Evolutionary conservation across 768 basidiomycete species (phyloP).

Genomic region (Amanita thiersii): DNA sequence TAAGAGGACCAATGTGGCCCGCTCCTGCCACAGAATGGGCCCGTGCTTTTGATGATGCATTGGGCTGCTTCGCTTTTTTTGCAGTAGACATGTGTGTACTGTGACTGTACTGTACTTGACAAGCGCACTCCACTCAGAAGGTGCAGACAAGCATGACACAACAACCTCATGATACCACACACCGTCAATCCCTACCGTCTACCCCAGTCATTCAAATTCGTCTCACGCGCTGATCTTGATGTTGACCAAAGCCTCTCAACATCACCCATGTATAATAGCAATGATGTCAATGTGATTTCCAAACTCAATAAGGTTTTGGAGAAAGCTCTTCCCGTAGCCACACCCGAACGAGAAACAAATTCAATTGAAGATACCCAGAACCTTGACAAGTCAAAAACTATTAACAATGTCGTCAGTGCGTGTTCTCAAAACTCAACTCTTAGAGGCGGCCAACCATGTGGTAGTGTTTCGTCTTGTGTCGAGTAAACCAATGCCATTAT

Average conservation of each 20-base stretch:
- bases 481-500: constrained; percentile 28
- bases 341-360: neutral
- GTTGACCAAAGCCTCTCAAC: constrained; percentile 9
- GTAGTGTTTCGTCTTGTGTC: constrained; percentile 47
- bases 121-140: too few species aligned
- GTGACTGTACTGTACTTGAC: neutral
- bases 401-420: constrained; percentile 9
- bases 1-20: too few species aligned
- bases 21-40: neutral
- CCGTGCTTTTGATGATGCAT: neutral
- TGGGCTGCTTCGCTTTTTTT: neutral
- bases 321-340: constrained; percentile 1
- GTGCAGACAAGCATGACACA: constrained; percentile 11
- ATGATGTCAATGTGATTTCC: constrained; percentile 11
- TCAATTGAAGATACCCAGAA: constrained; percentile 5
- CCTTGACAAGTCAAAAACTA: constrained; percentile 6
- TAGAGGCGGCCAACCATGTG: constrained; percentile 6
- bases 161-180: constrained; percentile 24
- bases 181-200: constrained; percentile 41
- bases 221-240: constrained; percentile 27
- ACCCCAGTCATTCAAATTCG: constrained; percentile 19
- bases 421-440: constrained; percentile 5
- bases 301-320: constrained; percentile 15
- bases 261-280: too few species aligned
- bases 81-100: neutral